These are phyloP conservation scores for Piromyces finnis DNA, from an alignment of 192 early-diverging fungal genomes.

Conservation along the genomic window DNA sequence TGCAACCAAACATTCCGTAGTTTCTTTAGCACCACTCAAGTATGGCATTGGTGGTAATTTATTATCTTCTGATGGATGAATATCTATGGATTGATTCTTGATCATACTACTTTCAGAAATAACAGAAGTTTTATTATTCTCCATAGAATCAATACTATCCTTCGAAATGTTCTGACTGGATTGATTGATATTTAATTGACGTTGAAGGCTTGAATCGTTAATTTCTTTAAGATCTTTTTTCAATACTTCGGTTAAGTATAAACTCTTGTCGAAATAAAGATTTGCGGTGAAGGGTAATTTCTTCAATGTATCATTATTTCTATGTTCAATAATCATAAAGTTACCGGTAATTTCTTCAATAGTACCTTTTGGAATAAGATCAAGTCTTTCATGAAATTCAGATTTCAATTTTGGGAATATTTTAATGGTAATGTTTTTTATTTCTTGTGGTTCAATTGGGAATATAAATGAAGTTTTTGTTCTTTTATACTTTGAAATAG, in stretches of 20 bases:
- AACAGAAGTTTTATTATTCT: too few relatives aligned
- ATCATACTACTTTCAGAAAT: too few relatives aligned
- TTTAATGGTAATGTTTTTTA: conserved; percentile 23
- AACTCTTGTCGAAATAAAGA: background rate
- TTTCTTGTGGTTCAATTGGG: conserved; percentile 42
- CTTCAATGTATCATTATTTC: background rate
- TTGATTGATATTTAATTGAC: background rate
- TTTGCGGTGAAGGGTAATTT: background rate
- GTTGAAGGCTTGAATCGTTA: background rate
- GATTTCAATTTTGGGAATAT: conserved; percentile 6
- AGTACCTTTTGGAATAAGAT: background rate
- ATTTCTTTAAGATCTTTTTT: background rate
- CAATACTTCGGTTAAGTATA: background rate
- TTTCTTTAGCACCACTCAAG: background rate
- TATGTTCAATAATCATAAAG: background rate
- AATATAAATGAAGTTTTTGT: conserved; percentile 46
- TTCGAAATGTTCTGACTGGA: background rate
- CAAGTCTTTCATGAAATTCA: background rate
- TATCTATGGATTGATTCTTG: too few relatives aligned
- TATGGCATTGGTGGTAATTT: background rate
- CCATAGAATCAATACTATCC: too few relatives aligned
- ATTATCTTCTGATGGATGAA: background rate
- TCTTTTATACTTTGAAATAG: conserved; percentile 18
- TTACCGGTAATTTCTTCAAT: background rate
- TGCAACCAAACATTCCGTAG: background rate